Percentiles rank a stretch among this genome's conserved stretches.
These are phyloP conservation scores for Termitomyces sp. DNA, from an alignment of 768 basidiomycete species.

Conservation along the genomic window DNA sequence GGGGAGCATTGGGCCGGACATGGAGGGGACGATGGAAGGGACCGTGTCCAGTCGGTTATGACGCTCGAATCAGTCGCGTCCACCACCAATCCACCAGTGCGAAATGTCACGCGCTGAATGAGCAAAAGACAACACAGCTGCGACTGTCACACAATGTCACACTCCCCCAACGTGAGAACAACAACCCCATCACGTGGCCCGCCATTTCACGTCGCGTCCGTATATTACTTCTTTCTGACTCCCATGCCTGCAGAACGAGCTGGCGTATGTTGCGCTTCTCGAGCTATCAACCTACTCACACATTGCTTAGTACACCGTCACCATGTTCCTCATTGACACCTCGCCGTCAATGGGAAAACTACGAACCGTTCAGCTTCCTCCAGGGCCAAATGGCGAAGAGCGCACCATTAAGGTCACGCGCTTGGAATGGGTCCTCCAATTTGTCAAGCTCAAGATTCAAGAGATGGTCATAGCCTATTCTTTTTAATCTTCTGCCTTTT, in stretches of 20 bases:
- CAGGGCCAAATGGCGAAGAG: constrained; percentile 44
- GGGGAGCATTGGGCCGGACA: constrained; percentile 37
- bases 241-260: constrained; percentile 76
- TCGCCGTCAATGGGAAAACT: constrained; percentile 79
- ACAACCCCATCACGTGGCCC: constrained; percentile 23
- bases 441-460: constrained; percentile 85
- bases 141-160: constrained; percentile 18
- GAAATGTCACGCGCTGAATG: constrained; percentile 26
- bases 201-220: constrained; percentile 28
- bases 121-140: constrained; percentile 24
- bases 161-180: constrained; percentile 15
- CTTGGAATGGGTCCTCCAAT: constrained; percentile 79
- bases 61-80: constrained; percentile 20
- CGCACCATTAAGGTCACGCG: constrained; percentile 60
- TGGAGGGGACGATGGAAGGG: constrained; percentile 13
- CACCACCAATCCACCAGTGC: constrained; percentile 13
- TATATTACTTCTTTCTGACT: constrained; percentile 3
- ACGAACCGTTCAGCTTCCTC: constrained; percentile 50
- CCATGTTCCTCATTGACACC: constrained; percentile 86
- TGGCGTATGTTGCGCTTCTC: constrained; percentile 46
- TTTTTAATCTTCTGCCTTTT: background rate
- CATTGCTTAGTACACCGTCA: constrained; percentile 64
- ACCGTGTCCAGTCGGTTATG: constrained; percentile 8
- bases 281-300: constrained; percentile 9
- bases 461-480: constrained; percentile 58